Evolutionary conservation across 305 asterid genomes (phyloP), one percentile per base, ranked within the genome.

Genomic region (Stenogyne calaminthoides): DNA sequence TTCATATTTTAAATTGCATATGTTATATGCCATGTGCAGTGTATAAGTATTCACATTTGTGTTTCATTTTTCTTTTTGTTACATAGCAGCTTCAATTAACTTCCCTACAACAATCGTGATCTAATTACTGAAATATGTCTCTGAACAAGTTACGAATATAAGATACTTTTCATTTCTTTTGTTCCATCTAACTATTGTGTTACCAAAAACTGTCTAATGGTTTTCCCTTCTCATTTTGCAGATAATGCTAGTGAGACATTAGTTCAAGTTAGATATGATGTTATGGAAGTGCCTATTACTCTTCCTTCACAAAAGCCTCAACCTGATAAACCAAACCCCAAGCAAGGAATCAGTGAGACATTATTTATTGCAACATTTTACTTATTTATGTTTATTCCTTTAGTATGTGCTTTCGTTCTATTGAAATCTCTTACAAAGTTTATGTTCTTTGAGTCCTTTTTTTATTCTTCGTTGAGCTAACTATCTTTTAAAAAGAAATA

Each of bases 301-400:
- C 93, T 94, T 61, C 99, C 97, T 76, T 81, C 89, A 61, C 97
- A 84, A 76, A 94, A 92, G 80, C 99, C 99, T 78, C 93, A 84
- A 70, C 87, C 91, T 34, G 99, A 94, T 81, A 94, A 90, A 81
- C 98, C 99, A 76, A 94, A 94, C 75, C 98, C 99, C 60, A 94
- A 94, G 77, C 98, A 94, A 84, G 99, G 99, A 62, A 88, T 94
- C 46, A 93, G 99, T 92, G 75, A 84, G 89, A 18, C 80, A 20
- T 52, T 64, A 39, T 75, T 77, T 65, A 39, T 60, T 71, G 16
- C 64, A 59, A 55, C 36, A 42, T 39, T 18, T 67, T 29, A 80
- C 68, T 72, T 20, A 11, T 65, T 37, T 27, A 18, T 69, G 34
- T 12, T 29, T 58, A 22, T 44, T 46, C 22, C 65, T 69, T 49